phyloP scores from a whole-genome alignment of 2,329 filamentous ascomycete genomes.

The Pseudopyricularia javanii region DNA sequence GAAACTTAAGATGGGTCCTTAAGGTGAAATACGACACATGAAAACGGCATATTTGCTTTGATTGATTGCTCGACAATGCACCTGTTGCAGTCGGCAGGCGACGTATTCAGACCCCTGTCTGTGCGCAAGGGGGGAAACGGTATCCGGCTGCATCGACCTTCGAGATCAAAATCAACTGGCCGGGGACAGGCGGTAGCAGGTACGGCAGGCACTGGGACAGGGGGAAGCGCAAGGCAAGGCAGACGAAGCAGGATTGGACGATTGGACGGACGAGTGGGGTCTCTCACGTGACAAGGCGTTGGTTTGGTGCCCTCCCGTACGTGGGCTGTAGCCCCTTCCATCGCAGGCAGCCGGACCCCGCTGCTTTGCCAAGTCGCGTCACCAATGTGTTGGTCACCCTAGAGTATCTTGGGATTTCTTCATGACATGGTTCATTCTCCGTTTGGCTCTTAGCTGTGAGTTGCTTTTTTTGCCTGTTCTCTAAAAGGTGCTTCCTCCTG shows the following conservation, averaged over 20 bases:
- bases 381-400: background rate
- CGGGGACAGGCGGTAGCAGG: too few relatives aligned
- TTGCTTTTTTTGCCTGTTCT: background rate
- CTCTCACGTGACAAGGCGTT: slow-evolving; percentile 1
- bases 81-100: background rate
- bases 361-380: background rate
- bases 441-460: background rate
- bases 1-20: too few relatives aligned
- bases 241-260: too few relatives aligned
- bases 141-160: background rate
- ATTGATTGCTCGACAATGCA: too few relatives aligned
- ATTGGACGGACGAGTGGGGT: background rate
- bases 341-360: background rate
- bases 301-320: too few relatives aligned
- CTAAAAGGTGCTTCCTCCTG: too few relatives aligned
- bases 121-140: slow-evolving; percentile 3
- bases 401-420: background rate
- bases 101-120: slow-evolving; percentile 1
- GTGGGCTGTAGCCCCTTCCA: too few relatives aligned
- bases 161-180: background rate
- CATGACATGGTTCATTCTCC: background rate
- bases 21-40: too few relatives aligned
- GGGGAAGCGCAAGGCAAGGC: too few relatives aligned
- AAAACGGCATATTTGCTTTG: too few relatives aligned
- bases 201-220: too few relatives aligned